Base-by-base conservation (phyloP, 441 rosid species). In the Mallotus japonicus region DNA sequence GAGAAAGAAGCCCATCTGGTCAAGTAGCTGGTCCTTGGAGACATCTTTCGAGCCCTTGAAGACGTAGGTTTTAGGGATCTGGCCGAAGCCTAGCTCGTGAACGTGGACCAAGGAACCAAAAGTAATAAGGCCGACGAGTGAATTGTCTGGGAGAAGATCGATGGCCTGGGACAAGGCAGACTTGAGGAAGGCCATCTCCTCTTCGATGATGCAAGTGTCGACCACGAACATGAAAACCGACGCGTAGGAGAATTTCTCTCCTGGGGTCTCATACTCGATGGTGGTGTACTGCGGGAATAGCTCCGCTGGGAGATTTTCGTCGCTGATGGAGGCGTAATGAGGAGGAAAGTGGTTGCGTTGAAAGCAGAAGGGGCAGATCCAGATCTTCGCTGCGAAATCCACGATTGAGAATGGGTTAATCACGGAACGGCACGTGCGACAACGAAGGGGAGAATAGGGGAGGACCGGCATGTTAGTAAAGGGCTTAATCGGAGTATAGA, bases 341-440 rank as follows among this genome's bases (percentile, higher is more conserved):
- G 82, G 75, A 1, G 94, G 94, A 80, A 95, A 92, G 62, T 89
- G 92, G 73, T 88, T 95, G 58, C 99, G 96, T 58, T 86, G 87
- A 77, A 87, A 92, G 83, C 96, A 95, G 81, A 92, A 84, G 57
- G 97, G 96, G 72, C 97, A 95, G 82, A 91, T 89, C 98, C 97
- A 92, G 73, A 83, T 82, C 85, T 82, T 91, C 69, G 91, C 91
- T 5, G 89, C 71, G 81, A 85, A 95, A 79, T 95, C 98, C 28
- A 91, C 89, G 65, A 86, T 81, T 62, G 88, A 84, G 84, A 85
- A 95, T 17, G 98, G 99, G 75, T 92, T 95, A 71, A 95, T 89
- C 28, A 91, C 83, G 54, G 97, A 92, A 73, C 96, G 90, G 75
- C 99, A 95, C 58, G 82, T 83, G 22, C 95, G 91, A 81, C 97